Base-by-base conservation (phyloP, 106 monocot species). In the Apostasia ramifera region DNA sequence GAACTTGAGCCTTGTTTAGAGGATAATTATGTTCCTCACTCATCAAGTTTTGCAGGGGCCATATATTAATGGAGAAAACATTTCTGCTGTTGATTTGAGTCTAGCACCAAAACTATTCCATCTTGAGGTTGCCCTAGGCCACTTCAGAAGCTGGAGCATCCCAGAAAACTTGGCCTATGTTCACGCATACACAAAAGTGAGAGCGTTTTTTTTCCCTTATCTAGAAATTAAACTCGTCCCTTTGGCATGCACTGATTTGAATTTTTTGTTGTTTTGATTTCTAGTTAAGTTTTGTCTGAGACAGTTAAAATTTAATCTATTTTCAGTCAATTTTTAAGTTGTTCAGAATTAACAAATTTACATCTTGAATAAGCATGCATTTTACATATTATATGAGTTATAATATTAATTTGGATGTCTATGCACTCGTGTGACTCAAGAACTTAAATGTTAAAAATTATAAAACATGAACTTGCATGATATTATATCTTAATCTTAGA, bases 101-200 rank as follows among this genome's bases (percentile, higher is more conserved):
- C 68, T 92, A 68, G 97, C 83, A 53, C 92, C 92, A 13, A 92
- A 92, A 54, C 68, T 97, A 53, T 92, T 72, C 70, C 97, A 97
- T 81, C 86, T 97, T 61, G 77, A 89, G 41, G 55, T 90, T 72
- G 66, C 74, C 2, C 89, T 97, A 71, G 87, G 59, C 43, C 97
- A 97, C 83, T 97, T 92, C 78, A 97, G 90, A 81, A 79, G 82
- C 39, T 97, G 97, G 97, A 89, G 73, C 9, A 63, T 97, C 47
- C 97, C 97, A 37, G 89, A 97, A 47, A 77, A 78, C 66, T 71
- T 89, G 54, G 69, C 74, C 46, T 68, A 77, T 78, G 70, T 92
- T 77, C 80, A 81, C 69, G 70, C 79, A 37, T 97, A 92, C 72
- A 79, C 75, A 55, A 74, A 97, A 84, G 97, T 92, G 76, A 8